Percentiles rank a stretch among this genome's conserved stretches.
Conservation (phyloP, 305 asterid genomes). For the Salvia sclarea region DNA sequence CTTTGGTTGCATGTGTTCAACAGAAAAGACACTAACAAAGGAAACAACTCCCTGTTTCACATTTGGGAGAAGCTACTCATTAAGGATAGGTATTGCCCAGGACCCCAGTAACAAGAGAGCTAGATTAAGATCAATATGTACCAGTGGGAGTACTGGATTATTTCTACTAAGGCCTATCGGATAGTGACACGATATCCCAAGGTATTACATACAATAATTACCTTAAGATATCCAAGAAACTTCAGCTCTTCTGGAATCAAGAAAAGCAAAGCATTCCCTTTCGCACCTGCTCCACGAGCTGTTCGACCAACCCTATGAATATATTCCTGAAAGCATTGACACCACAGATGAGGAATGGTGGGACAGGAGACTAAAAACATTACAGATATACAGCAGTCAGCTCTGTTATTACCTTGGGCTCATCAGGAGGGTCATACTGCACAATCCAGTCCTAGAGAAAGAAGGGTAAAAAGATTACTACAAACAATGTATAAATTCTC, state of each 20-base stretch:
- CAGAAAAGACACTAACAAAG: background rate
- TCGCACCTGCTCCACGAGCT: slow-evolving; percentile 97
- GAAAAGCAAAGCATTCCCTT: slow-evolving; percentile 87
- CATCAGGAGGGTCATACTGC: slow-evolving; percentile 96
- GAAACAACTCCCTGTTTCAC: background rate
- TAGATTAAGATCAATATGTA: background rate
- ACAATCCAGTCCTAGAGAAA: slow-evolving; percentile 89
- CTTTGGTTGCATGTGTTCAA: background rate
- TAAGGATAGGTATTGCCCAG: background rate
- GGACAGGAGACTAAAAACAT: background rate
- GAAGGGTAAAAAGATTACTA: slow-evolving; percentile 16
- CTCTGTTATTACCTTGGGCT: slow-evolving; percentile 81
- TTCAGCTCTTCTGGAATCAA: slow-evolving; percentile 84
- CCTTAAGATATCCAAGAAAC: slow-evolving; percentile 84
- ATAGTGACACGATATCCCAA: background rate
- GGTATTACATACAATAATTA: slow-evolving; percentile 27
- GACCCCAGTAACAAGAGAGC: background rate
- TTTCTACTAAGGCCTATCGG: background rate
- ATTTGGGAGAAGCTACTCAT: background rate
- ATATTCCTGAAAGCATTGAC: slow-evolving; percentile 60
- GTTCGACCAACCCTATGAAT: slow-evolving; percentile 95
- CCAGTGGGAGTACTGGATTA: background rate
- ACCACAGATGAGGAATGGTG: slow-evolving; percentile 27
- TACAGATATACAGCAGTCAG: slow-evolving; percentile 6
- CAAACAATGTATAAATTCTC: background rate